Evolutionary conservation across 1,139 yeast genomes (phyloP), one percentile per base, ranked within the genome.

Genomic region (Pneumocystis carinii): DNA sequence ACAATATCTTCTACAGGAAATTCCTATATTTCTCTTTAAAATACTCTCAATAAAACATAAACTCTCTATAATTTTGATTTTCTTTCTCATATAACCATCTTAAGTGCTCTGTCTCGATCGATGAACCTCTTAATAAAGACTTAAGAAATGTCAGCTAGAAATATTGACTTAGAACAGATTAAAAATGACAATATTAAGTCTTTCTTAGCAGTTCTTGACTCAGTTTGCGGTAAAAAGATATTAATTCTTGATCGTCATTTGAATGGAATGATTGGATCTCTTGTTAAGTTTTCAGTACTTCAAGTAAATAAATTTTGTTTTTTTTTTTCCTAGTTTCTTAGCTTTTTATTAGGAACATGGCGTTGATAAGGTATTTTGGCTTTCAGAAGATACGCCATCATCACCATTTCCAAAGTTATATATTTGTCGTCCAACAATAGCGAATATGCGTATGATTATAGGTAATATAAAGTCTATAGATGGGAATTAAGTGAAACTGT

Each of bases 341-440:
- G 7, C 8, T 5, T 29, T n/a, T 7, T 81, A 83, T 69, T 48
- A 48, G 55, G 79, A 79, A 62, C 77, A 76, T 62, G 87, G 84
- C 61, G 83, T 87, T 62, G 80, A 78, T 38, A 79, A 79, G 66
- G 81, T 85, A 27, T 76, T 82, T 29, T 85, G 90, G 87, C 76
- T 87, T 2, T 74, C 73, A 53, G 66, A 67, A 35, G 66, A 67
- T 32, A 64, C 64, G 42, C 71, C 55, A 8, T 32, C 27, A 2
- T 48, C 42, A 3, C 27, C 27, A 14, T 37, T 38, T 38, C 42
- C 59, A 19, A 57, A 38, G 12, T 38, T 38, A 8, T 57, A 37
- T 38, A 38, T 57, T 1, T 38, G 59, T 38, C 27, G 59, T 19
- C 29, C 59, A 24, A 37, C 59, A 19, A 38, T 37, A 12, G 7